Evolutionary conservation across 176 grass and related monocot genomes (phyloP), one percentile per base, ranked within the genome.

Genomic region (Cenchrus purpureus): DNA sequence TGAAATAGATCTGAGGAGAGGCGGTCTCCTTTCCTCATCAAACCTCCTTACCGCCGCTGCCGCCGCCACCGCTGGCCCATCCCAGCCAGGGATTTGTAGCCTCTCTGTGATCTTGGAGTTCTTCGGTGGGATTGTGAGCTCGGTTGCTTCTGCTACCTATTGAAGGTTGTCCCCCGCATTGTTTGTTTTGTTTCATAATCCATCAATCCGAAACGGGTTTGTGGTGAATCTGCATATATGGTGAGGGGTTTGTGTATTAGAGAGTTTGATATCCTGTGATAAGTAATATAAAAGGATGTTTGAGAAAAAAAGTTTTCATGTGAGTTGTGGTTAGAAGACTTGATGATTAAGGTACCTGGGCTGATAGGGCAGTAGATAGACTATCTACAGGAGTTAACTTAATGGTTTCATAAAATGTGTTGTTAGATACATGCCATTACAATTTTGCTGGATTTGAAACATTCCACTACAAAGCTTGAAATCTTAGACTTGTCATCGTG

Each of bases 201-300:
- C 71, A 64, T 28, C 56, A 72, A 63, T 42, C 56, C 7, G 31
- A 51, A 81, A 71, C 72, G 13, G 66, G 10, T 48, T 63, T 63
- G 16, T 10, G 14, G 20, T 31, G 71, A 7, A 77, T 68, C 37
- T 78, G 40, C 46, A 14, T 56, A 48, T 1, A 62, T 63, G 54
- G 48, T 42, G 55, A 32, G 0, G 20, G 29, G 28, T n/a, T 55
- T 56, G 17, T 31, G 49, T 20, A 25, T 67, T 9, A 12, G 16
- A 61, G 54, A 20, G 71, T 51, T 71, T 17, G 40, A 79, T 71
- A 22, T 40, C 32, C 8, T 28, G 7, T 17, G 46, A 15, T 9
- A 32, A 54, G 12, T 73, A 15, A 9, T 51, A 32, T 2, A 16
- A 31, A 6, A 29, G 12, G 70, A 54, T 40, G 37, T 40, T 40